A percentile compares a stretch with the other conserved stretches of the same genome.
These are phyloP conservation scores for Candida boidinii DNA, from an alignment of 805 yeast species.

Conservation along the genomic window DNA sequence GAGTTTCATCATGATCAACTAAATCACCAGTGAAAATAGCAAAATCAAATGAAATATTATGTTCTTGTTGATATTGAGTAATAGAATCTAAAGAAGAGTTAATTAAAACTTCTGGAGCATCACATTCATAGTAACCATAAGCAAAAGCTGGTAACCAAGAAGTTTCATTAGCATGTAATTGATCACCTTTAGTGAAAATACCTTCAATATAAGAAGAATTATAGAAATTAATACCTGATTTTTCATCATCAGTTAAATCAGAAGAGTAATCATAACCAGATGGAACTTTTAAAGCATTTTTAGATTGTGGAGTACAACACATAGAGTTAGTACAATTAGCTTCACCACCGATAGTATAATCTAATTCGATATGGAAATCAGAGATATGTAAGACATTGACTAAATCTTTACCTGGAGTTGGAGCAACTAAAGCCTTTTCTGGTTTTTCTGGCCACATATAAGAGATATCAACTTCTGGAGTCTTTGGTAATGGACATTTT, in stretches of 20 bases:
- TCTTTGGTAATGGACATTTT: constrained; percentile 44
- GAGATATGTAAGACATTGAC: constrained; percentile 59
- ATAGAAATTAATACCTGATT: constrained; percentile 16
- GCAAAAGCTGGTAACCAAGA: constrained; percentile 46
- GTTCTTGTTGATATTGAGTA: constrained; percentile 22
- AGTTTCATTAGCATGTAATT: constrained; percentile 14
- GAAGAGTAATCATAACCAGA: constrained; percentile 17
- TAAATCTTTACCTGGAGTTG: constrained; percentile 26
- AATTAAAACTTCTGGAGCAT: constrained; percentile 53
- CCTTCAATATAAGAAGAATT: constrained; percentile 21
- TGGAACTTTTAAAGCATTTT: constrained; percentile 28
- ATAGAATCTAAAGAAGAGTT: constrained; percentile 47
- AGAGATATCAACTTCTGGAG: constrained; percentile 39
- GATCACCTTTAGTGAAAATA: constrained; percentile 20
- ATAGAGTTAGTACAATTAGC: constrained; percentile 46
- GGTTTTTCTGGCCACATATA: constrained; percentile 37
- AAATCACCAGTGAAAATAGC: constrained; percentile 59
- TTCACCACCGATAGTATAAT: constrained; percentile 46
- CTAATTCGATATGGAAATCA: constrained; percentile 56
- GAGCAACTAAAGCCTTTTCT: constrained; percentile 33
- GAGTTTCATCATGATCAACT: constrained; percentile 51
- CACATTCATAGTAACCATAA: constrained; percentile 58
- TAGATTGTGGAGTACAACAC: constrained; percentile 53
- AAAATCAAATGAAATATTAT: neutral
- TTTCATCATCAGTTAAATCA: too few species aligned